These are phyloP conservation scores for Podospora appendiculata DNA, from an alignment of 495 filamentous ascomycete genomes.

Conservation along the genomic window DNA sequence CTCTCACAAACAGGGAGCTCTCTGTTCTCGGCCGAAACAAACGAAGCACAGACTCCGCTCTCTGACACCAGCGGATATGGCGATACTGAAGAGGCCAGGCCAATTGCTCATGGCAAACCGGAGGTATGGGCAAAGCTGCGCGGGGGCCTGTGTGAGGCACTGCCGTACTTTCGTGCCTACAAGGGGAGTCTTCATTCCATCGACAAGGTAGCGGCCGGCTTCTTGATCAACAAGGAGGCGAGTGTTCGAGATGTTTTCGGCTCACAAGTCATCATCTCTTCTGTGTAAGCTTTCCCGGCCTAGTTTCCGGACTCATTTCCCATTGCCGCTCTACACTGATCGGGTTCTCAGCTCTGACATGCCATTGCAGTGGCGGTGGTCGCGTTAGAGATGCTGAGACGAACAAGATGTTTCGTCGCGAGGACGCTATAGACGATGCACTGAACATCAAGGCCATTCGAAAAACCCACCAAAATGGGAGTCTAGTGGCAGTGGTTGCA, in stretches of 20 bases:
- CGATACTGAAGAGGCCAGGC: too few species aligned
- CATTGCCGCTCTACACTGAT: neutral
- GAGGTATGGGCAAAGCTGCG: constrained; percentile 51
- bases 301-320: neutral
- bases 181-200: constrained; percentile 53
- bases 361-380: constrained; percentile 42
- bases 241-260: constrained; percentile 51
- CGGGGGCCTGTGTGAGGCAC: constrained; percentile 55
- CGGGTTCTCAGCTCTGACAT: neutral
- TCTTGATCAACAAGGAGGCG: constrained; percentile 54
- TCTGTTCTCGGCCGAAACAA: neutral
- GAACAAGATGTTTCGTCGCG: constrained; percentile 27
- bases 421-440: constrained; percentile 33
- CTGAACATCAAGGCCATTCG: constrained; percentile 27
- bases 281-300: constrained; percentile 46
- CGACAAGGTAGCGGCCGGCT: constrained; percentile 42
- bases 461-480: constrained; percentile 23
- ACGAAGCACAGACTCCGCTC: neutral
- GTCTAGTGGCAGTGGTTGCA: constrained; percentile 51
- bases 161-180: constrained; percentile 56
- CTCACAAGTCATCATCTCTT: constrained; percentile 58
- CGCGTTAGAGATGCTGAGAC: constrained; percentile 25
- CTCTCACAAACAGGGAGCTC: neutral
- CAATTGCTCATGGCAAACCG: constrained; percentile 12
- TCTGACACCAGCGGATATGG: neutral